phyloP scores from a whole-genome alignment of 129 eudicot genomes.

The Heracleum sosnowskyi region DNA sequence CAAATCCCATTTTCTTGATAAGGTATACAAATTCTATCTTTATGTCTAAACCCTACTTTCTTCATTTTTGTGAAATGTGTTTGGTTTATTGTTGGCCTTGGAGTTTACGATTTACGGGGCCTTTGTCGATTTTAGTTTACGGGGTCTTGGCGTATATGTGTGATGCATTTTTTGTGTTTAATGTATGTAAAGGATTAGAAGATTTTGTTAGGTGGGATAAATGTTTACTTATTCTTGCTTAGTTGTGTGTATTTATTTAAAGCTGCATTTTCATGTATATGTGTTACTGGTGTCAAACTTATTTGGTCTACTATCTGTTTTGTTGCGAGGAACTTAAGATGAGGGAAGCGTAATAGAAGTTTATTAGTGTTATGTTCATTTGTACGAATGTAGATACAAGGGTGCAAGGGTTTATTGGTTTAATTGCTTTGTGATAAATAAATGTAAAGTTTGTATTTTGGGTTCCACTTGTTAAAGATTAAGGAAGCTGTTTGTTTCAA shows the following conservation, averaged over 20 bases:
- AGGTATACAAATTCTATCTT: conserved; percentile 25
- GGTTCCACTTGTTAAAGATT: neutral
- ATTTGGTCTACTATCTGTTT: neutral
- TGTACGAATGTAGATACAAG: neutral
- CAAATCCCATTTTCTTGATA: conserved; percentile 56
- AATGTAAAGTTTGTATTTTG: neutral
- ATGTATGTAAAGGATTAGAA: no score
- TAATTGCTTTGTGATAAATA: neutral
- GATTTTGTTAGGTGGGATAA: no score
- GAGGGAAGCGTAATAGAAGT: neutral
- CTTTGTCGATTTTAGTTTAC: no score
- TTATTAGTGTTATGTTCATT: conserved; percentile 17
- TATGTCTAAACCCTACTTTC: neutral
- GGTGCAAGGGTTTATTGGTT: neutral
- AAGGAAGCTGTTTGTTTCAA: neutral
- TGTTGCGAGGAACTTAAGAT: neutral
- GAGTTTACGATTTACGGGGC: no score
- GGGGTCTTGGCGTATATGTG: no score
- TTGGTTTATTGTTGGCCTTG: neutral
- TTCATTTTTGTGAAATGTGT: neutral
- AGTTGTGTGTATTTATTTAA: neutral
- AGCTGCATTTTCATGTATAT: neutral
- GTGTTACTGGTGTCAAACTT: neutral
- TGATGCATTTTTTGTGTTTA: no score
- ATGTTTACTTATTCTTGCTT: neutral